Base-by-base conservation (phyloP, 257 asterid genomes). In the Parsonsia alboflavescens region DNA sequence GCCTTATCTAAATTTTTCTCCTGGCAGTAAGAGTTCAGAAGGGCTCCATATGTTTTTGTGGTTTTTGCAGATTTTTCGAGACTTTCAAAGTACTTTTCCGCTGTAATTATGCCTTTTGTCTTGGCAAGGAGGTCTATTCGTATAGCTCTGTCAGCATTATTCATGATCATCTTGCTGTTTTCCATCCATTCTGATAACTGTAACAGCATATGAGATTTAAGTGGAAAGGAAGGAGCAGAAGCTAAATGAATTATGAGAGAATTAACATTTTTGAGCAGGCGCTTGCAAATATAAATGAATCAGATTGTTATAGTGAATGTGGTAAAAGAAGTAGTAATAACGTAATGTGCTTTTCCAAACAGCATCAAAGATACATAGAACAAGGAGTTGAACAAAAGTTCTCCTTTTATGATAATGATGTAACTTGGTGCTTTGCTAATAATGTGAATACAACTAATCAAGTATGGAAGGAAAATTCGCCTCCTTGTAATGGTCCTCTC, bases 171-270 rank as follows among this genome's bases (percentile, higher is more conserved):
- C 11, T 82, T 81, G 77, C 80, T 79, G 86, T 76, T 80, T 42
- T 87, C 90, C 82, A 85, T 71, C 97, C 98, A 92, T 46, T 88
- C 88, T 57, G 82, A 84, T 48, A 92, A 73, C 98, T 92, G 89
- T 78, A 75, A 59, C 52, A 22, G 69, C 4, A 3, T 19, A 52
- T 30, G 24, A 24, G n/a, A 50, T n/a, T 1, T 49, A 44, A 48
- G 22, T 3, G 44, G 49, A 6, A 79, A 63, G 9, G 0, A 17
- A 66, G 44, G 67, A 52, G 58, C 68, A 80, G 80, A 79, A 75
- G 67, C 68, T 33, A 65, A 15, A 30, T 28, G 67, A 28, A 13
- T 7, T 16, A 4, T 30, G 6, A 28, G 8, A 61, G 44, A 10
- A 33, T n/a, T n/a, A n/a, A n/a, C n/a, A n/a, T n/a, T n/a, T n/a